Evolutionary conservation across 176 grass and related monocot genomes (phyloP).

Genomic region (Carex parvula): DNA sequence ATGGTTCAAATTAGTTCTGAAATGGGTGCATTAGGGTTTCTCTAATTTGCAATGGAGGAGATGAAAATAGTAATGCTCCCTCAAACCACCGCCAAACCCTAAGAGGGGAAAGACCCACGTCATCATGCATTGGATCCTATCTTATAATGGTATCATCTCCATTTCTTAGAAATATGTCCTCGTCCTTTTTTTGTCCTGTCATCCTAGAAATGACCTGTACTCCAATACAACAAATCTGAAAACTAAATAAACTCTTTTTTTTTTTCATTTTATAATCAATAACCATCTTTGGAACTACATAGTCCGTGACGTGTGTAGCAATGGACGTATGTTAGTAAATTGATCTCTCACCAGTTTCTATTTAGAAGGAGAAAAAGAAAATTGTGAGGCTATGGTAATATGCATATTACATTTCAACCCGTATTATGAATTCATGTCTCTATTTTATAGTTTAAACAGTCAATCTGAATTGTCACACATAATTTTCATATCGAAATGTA

Average conservation of each 20-base stretch:
- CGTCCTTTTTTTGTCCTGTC: neutral
- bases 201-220: neutral
- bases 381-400: no score
- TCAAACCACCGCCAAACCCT: slow-evolving; percentile 18
- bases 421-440: no score
- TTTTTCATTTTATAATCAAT: neutral
- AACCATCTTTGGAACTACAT: neutral
- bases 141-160: neutral
- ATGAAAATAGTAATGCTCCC: neutral
- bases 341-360: neutral
- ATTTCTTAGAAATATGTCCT: neutral
- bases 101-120: slow-evolving; percentile 3
- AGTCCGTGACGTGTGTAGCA: no score
- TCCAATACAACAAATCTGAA: neutral
- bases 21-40: slow-evolving; percentile 10
- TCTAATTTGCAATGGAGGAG: neutral
- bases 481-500: no score
- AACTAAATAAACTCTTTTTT: neutral
- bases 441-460: no score
- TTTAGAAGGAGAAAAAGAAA: neutral
- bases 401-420: no score
- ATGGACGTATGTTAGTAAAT: no score
- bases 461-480: no score
- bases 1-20: neutral
- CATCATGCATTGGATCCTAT: neutral